Percentiles rank a stretch among this genome's conserved stretches.
Evolutionary conservation across 179 eudicot genomes (phyloP).

Genomic region (Nepenthes alata): DNA sequence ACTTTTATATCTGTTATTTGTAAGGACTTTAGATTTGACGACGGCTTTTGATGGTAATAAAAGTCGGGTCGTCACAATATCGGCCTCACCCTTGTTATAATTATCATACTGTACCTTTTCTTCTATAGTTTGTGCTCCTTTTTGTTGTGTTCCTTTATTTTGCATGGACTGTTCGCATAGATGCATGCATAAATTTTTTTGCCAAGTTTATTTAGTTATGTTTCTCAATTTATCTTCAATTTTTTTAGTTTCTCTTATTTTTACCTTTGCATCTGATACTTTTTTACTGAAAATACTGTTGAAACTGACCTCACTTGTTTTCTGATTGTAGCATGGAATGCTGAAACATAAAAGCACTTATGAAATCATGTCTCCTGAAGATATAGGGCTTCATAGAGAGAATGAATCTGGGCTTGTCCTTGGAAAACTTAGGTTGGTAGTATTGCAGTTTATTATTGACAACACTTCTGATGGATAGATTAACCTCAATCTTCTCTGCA

Average conservation of each 20-base stretch:
- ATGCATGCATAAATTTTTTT: neutral
- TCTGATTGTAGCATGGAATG: slow-evolving; percentile 72
- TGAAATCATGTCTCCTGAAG: slow-evolving; percentile 94
- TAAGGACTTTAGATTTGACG: too few relatives aligned
- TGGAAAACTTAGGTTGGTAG: slow-evolving; percentile 79
- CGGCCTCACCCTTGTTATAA: too few relatives aligned
- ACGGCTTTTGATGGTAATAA: too few relatives aligned
- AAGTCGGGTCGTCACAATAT: too few relatives aligned
- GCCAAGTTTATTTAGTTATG: neutral
- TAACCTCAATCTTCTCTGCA: neutral
- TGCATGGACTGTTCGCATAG: too few relatives aligned
- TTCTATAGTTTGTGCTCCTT: too few relatives aligned
- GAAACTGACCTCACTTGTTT: slow-evolving; percentile 4
- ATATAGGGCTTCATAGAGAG: slow-evolving; percentile 76
- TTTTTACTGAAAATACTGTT: neutral
- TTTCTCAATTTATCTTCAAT: too few relatives aligned
- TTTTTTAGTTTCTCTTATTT: too few relatives aligned
- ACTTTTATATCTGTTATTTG: too few relatives aligned
- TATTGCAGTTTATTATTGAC: neutral
- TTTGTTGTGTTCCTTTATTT: neutral
- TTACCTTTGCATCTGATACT: neutral
- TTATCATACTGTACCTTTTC: too few relatives aligned
- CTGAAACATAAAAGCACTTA: slow-evolving; percentile 78
- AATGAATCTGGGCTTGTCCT: slow-evolving; percentile 91
- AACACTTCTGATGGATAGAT: neutral